Base-by-base conservation (phyloP, 1,139 yeast genomes). In the Candida mesenterica region DNA sequence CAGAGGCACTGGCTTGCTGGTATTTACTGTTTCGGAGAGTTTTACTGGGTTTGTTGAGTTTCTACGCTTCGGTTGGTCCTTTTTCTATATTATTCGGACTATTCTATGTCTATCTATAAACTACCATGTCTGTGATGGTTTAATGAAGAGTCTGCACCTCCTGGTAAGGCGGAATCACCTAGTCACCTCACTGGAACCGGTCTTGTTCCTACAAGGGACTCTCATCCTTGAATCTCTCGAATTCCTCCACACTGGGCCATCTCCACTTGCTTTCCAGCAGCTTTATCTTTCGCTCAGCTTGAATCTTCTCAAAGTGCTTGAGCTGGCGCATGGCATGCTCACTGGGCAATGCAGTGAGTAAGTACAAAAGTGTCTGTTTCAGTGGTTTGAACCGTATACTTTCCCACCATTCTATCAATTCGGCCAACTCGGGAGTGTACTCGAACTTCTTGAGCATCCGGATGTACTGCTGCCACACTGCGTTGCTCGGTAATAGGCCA, bases 321-420 rank as follows among this genome's bases (percentile, higher is more conserved):
- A 73, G 57, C 40, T 72, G 68, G 38, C 76, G 56, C 40, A 39
- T 52, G 37, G 61, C 66, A 57, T 57, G 65, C 39, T 55, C 75
- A 41, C 24, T 43, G n/a, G 65, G 81, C 13, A 71, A 48, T 4
- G 76, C 53, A 4, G 60, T 52, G 16, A 75, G 52, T 8, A 72
- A 48, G 34, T 58, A 41, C 23, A 62, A 43, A 23, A 78, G 57
- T 1, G 77, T 60, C 8, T 45, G 45, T n/a, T 50, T 47, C 16
- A 59, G 53, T 0, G 90, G 83, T 2, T 47, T 53, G 42, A 72
- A 75, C 12, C 65, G 56, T 14, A 81, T 50, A n/a, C 62, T 55
- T 30, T 76, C 79, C 80, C 89, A 76, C 76, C 81, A 72, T 24
- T 68, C 65, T 25, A 82, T 57, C 6, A 83, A 59, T 20, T 63